Evolutionary conservation across 768 basidiomycete species (phyloP).

Genomic region (Mycena vitilis): DNA sequence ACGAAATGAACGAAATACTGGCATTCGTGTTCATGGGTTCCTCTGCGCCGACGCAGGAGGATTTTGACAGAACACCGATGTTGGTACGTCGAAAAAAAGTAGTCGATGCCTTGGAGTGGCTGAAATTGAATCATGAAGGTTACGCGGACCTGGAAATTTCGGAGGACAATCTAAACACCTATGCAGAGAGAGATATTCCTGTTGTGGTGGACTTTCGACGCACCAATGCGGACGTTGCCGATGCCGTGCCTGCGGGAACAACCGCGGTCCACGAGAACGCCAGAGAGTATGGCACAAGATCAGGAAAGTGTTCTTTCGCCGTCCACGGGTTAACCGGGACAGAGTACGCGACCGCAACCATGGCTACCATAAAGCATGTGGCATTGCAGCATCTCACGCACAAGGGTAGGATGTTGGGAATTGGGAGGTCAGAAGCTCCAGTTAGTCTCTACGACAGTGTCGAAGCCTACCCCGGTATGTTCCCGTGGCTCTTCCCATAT

Average conservation of each 20-base stretch:
- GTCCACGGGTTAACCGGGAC: too few relatives aligned
- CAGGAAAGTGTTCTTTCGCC: too few relatives aligned
- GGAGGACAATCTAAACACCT: conserved; percentile 18
- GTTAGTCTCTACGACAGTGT: conserved; percentile 40
- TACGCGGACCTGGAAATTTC: conserved; percentile 30
- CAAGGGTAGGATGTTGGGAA: background rate
- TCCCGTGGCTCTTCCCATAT: conserved; percentile 41
- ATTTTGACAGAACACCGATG: conserved; percentile 20
- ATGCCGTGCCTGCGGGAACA: background rate
- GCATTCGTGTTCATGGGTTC: conserved; percentile 24
- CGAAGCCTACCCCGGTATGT: conserved; percentile 50
- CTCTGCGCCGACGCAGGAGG: background rate
- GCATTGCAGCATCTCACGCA: background rate
- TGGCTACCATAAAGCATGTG: too few relatives aligned
- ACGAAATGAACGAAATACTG: conserved; percentile 41
- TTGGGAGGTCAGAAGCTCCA: background rate
- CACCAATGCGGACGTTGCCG: conserved; percentile 4
- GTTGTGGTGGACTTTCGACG: conserved; percentile 27
- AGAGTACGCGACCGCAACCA: too few relatives aligned
- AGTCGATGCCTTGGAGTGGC: conserved; percentile 24
- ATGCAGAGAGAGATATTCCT: conserved; percentile 16
- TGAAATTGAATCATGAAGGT: conserved; percentile 29
- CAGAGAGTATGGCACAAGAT: background rate
- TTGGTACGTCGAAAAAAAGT: conserved; percentile 34
- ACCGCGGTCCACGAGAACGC: too few relatives aligned